phyloP scores from a whole-genome alignment of 352 stramenopile genomes.

The Phytophthora palmivora region DNA sequence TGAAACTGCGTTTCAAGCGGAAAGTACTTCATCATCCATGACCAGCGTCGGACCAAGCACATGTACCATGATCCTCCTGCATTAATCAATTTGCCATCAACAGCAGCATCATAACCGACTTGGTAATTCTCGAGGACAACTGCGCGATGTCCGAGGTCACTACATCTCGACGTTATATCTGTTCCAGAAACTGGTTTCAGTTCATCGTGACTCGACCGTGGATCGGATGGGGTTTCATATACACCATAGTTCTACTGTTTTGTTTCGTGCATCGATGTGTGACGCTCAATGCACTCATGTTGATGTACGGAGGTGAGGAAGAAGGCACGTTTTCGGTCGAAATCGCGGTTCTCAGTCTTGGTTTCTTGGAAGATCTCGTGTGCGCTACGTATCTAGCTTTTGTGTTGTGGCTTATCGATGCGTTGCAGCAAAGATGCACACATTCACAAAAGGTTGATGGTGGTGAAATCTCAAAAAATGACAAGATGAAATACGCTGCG shows the following conservation, averaged over 20 bases:
- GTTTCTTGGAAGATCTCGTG: slow-evolving; percentile 45
- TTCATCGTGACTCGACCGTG: slow-evolving; percentile 15
- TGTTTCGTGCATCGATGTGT: slow-evolving; percentile 36
- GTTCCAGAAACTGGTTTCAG: background rate
- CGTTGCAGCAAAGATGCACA: background rate
- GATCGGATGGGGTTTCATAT: slow-evolving; percentile 44
- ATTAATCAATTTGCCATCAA: slow-evolving; percentile 2
- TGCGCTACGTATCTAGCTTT: slow-evolving; percentile 33
- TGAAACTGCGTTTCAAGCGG: background rate
- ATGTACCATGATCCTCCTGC: background rate
- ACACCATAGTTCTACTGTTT: slow-evolving; percentile 26
- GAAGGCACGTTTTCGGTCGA: slow-evolving; percentile 19
- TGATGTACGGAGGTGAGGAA: slow-evolving; percentile 23
- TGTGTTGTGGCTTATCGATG: slow-evolving; percentile 26
- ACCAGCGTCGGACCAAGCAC: background rate
- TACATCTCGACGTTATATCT: background rate
- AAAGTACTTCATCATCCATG: slow-evolving; percentile 7
- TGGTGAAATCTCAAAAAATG: background rate
- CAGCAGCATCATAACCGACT: slow-evolving; percentile 8
- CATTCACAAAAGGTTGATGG: background rate
- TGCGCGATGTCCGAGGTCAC: background rate
- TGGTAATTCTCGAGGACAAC: slow-evolving; percentile 15
- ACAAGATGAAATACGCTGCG: no score
- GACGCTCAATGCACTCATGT: slow-evolving; percentile 33
- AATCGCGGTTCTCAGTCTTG: slow-evolving; percentile 26